phyloP scores from a whole-genome alignment of 345 rosid species.

The Citrus reticulata region DNA sequence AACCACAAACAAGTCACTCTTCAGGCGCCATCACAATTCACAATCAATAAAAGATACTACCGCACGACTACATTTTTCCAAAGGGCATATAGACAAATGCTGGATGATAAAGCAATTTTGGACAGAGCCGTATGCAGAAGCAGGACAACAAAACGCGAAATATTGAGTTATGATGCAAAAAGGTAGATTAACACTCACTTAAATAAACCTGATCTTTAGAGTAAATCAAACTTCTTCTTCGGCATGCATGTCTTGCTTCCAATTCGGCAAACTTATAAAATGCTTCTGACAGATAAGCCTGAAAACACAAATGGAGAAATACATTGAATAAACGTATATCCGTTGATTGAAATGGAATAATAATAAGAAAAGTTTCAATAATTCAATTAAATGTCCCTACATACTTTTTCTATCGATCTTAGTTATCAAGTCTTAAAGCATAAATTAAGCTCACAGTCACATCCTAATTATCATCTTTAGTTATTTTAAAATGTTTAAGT shows the following conservation, averaged over 20 bases:
- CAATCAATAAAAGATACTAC: slow-evolving; percentile 23
- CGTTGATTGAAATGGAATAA: too few relatives aligned
- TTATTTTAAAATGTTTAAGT: too few relatives aligned
- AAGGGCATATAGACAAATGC: slow-evolving; percentile 17
- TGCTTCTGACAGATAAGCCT: too few relatives aligned
- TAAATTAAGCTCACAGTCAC: too few relatives aligned
- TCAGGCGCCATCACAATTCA: slow-evolving; percentile 36
- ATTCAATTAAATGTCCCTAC: too few relatives aligned
- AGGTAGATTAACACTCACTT: slow-evolving; percentile 15
- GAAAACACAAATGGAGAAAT: too few relatives aligned
- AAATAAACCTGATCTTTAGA: slow-evolving; percentile 32
- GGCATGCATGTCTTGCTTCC: slow-evolving; percentile 95
- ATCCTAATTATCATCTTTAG: too few relatives aligned
- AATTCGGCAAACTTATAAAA: slow-evolving; percentile 71
- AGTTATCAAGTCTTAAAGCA: too few relatives aligned
- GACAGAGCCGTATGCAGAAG: neutral
- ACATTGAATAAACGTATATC: too few relatives aligned
- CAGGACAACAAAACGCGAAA: slow-evolving; percentile 10
- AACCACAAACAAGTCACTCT: slow-evolving; percentile 20
- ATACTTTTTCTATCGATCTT: too few relatives aligned
- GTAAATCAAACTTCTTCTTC: slow-evolving; percentile 81
- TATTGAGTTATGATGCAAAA: slow-evolving; percentile 11
- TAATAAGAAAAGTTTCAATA: too few relatives aligned
- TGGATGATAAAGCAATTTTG: slow-evolving; percentile 14
- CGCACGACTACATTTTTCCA: slow-evolving; percentile 9